Evolutionary conservation across 495 filamentous ascomycete species (phyloP), one percentile per base, ranked within the genome.

Genomic region (Tetracladium marchalianum): DNA sequence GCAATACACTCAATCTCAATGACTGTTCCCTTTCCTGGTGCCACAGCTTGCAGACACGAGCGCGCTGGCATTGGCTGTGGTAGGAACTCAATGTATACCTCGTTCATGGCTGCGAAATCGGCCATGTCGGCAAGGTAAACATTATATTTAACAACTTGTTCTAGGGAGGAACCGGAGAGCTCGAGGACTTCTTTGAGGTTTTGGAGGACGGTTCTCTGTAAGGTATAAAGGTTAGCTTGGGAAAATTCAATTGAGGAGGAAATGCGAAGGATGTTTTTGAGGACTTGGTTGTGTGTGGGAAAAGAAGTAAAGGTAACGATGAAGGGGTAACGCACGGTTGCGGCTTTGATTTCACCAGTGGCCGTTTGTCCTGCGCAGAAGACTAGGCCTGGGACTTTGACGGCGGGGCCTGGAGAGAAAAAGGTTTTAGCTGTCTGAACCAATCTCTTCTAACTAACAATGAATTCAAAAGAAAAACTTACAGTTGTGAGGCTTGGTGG

Each of bases 1-100:
- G 61, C 61, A 15, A 56, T 75, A 60, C 78, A 81, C 69, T 89
- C 85, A 61, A 90, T 87, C 76, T 89, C 85, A 49, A 88, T 78
- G 13, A 73, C 73, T 41, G 85, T 84, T 37, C 49, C 62, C 53
- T 64, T 53, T 11, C 64, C 64, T n/a, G 64, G 64, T 33, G 64
- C 50, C 41, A 65, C 47, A 6, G 64, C 64, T 54, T 67, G 62
- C 8, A 67, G 51, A 31, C 62, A 66, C 6, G 62, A 65, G 11
- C 64, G 55, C 5, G 62, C 59, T 9, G 64, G 64, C 64, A 65
- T 67, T 8, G 64, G 64, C 53, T 67, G 50, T 27, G 22, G 22
- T 7, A 27, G 7, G 7, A 27, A 27, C 22, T 27, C 22, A 62
- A 77, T 80, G 52, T 89, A 90, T 39, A 76, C 71, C 41, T 67